phyloP scores from a whole-genome alignment of 176 grass and related monocot genomes.

The Raddia distichophylla region DNA sequence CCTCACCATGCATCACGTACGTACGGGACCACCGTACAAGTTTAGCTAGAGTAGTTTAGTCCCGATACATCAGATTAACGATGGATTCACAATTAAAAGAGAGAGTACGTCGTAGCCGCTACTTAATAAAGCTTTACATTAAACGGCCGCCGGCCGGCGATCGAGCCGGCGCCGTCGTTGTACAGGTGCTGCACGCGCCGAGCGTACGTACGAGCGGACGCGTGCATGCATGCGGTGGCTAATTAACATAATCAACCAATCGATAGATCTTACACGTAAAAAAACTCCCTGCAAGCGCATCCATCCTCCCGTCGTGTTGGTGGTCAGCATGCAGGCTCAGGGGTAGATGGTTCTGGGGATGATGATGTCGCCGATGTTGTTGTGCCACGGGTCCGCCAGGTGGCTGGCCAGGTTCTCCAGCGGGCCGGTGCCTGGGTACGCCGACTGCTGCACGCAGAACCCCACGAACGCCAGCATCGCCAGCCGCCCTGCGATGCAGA shows the following conservation, averaged over 20 bases:
- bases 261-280: neutral
- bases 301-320: neutral
- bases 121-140: constrained; percentile 43
- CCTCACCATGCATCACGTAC: neutral
- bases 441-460: constrained; percentile 95
- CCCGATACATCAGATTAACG: neutral
- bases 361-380: constrained; percentile 93
- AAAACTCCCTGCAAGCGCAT: neutral
- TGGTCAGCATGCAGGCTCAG: constrained; percentile 37
- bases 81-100: constrained; percentile 26
- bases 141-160: too few relatives aligned
- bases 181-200: constrained; percentile 32
- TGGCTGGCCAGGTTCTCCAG: constrained; percentile 92
- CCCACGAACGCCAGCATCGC: constrained; percentile 93
- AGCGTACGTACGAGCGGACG: neutral
- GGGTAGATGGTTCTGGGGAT: constrained; percentile 78
- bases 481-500: constrained; percentile 59
- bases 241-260: constrained; percentile 10
- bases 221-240: neutral
- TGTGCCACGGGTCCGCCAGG: constrained; percentile 98
- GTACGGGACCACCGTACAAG: neutral
- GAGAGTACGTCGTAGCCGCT: neutral
- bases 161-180: constrained; percentile 2
- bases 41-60: neutral
- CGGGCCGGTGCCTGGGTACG: constrained; percentile 87